Base-by-base conservation (phyloP, 306 rosid species). In the Prosopis cineraria region DNA sequence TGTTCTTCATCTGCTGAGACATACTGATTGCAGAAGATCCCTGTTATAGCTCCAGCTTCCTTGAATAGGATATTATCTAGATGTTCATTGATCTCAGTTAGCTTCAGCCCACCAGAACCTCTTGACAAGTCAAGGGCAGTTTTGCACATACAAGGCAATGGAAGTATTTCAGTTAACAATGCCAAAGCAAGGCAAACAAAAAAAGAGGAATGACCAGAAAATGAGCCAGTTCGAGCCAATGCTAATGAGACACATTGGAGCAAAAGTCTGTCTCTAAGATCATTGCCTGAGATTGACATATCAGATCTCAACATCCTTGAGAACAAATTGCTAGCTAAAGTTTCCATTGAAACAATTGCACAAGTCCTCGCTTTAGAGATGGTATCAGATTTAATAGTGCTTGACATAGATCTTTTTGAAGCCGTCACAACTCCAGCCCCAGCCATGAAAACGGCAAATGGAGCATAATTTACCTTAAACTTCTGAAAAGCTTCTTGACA, bases 41-140 rank as follows among this genome's bases (percentile, higher is more conserved):
- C 85, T 0, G 92, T 81, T 58, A 94, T 69, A 16, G 86, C 88
- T 68, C 98, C 97, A 5, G 98, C 93, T 85, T 94, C 98, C 87
- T 92, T 92, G 74, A 90, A 92, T 30, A 77, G 85, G 71, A 89
- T 75, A 73, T 81, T 84, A 63, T 83, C 88, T 64, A 88, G 68
- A 85, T 91, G 96, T 68, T 88, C 90, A 76, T 84, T 87, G 65
- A 87, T 83, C 81, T 85, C 87, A 81, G 81, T 70, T 72, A 80
- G 72, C 75, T 81, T 80, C 65, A 79, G 69, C 33, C 80, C 80
- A 58, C 74, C 80, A 12, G 78, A 78, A 77, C 39, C 31, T 55
- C 62, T 22, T 17, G 77, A 62, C 13, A 76, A 79, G 60, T 86
- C 88, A 55, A 85, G 75, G 30, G 86, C 74, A 1, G 81, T 82